phyloP scores from a whole-genome alignment of 305 asterid species.

The Rubia tinctorum region DNA sequence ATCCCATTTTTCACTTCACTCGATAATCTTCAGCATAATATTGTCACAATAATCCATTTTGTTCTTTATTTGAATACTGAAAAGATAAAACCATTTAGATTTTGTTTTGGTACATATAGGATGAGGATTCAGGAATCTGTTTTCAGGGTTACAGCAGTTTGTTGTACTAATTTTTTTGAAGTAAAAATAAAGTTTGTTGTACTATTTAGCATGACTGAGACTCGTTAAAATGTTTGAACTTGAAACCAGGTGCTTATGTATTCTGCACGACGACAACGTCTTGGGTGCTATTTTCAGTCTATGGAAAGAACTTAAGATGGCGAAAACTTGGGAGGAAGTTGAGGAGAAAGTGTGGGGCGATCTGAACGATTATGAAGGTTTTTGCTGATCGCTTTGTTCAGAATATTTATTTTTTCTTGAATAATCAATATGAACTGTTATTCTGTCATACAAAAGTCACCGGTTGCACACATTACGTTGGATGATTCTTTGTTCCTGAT shows the following conservation, averaged over 20 bases:
- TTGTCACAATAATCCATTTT: not conserved
- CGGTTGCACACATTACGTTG: not conserved
- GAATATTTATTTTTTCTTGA: not conserved
- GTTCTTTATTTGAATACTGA: not conserved
- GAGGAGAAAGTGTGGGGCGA: constrained; percentile 89
- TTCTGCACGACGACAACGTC: constrained; percentile 81
- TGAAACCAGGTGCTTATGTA: constrained; percentile 69
- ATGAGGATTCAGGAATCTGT: not conserved
- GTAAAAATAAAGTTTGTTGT: not conserved
- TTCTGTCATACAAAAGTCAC: not conserved
- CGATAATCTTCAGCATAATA: not conserved
- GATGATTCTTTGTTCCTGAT: not conserved
- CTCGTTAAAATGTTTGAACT: constrained; percentile 10
- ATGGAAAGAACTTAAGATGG: constrained; percentile 73
- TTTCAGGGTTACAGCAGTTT: not conserved
- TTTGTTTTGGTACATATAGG: not conserved
- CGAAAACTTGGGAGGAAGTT: constrained; percentile 89
- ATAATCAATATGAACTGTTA: not conserved
- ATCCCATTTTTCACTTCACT: not conserved
- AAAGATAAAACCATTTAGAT: not conserved
- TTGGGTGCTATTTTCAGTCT: constrained; percentile 79
- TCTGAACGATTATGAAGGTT: constrained; percentile 49
- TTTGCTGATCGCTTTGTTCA: constrained; percentile 21
- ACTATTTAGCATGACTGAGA: not conserved
- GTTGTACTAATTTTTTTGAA: not conserved